These are phyloP conservation scores for Penicillium goetzii DNA, from an alignment of 495 filamentous ascomycete genomes.

Conservation along the genomic window DNA sequence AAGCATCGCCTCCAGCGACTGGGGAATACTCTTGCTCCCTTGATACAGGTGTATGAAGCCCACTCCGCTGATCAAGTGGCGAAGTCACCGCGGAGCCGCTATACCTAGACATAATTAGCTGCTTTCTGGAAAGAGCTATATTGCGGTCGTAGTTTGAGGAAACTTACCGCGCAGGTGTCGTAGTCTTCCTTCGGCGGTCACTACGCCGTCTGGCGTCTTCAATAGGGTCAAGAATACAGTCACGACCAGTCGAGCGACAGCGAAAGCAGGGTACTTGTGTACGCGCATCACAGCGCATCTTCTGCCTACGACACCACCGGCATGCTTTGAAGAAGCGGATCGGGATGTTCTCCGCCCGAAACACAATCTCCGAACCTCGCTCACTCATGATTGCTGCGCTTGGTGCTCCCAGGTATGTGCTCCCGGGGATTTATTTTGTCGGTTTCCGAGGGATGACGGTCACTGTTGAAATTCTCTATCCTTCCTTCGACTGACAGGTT, in stretches of 20 bases:
- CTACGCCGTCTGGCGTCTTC: slow-evolving; percentile 34
- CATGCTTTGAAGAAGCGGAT: slow-evolving; percentile 49
- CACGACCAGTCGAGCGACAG: slow-evolving; percentile 42
- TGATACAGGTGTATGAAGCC: slow-evolving; percentile 35
- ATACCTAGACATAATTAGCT: slow-evolving; percentile 19
- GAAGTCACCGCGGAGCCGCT: slow-evolving; percentile 32
- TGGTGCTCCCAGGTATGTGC: neutral
- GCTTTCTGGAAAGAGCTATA: neutral
- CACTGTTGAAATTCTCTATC: neutral
- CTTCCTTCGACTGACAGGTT: neutral
- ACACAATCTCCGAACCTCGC: slow-evolving; percentile 40
- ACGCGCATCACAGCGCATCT: slow-evolving; percentile 50
- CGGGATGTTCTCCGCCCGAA: slow-evolving; percentile 41
- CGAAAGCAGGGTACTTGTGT: slow-evolving; percentile 48
- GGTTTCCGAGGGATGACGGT: neutral
- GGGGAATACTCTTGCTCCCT: slow-evolving; percentile 42
- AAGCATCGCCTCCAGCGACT: slow-evolving; percentile 26
- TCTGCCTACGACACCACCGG: slow-evolving; percentile 47
- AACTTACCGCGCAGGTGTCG: slow-evolving; percentile 32
- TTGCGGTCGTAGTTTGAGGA: neutral
- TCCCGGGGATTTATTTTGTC: neutral
- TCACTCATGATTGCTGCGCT: slow-evolving; percentile 31
- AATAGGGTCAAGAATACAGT: slow-evolving; percentile 48
- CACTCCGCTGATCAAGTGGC: slow-evolving; percentile 32
- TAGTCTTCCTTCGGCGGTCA: slow-evolving; percentile 34